Evolutionary conservation across 495 filamentous ascomycete genomes (phyloP).

Genomic region (Xylaria flabelliformis): DNA sequence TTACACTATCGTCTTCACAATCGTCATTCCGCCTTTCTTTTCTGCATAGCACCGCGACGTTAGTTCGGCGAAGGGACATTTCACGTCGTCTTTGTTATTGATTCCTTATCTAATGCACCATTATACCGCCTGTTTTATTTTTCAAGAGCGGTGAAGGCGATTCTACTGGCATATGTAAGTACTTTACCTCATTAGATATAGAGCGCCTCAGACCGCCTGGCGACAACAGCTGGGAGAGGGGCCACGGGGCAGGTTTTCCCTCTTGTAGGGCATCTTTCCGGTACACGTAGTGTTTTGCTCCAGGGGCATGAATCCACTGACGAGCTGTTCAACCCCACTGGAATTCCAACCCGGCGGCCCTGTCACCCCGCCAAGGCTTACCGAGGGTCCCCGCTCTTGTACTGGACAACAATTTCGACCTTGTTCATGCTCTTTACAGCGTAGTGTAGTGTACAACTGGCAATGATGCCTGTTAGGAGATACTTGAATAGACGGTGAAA

Average conservation of each 20-base stretch:
- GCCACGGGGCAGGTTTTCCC: slow-evolving; percentile 26
- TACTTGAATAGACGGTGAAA: slow-evolving; percentile 9
- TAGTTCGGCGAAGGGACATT: not conserved
- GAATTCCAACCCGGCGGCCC: slow-evolving; percentile 28
- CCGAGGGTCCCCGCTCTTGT: slow-evolving; percentile 10
- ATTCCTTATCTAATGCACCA: slow-evolving; percentile 2
- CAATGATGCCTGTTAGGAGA: slow-evolving; percentile 2
- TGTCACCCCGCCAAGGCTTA: slow-evolving; percentile 24
- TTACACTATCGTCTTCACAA: not conserved
- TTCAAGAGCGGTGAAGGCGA: slow-evolving; percentile 26
- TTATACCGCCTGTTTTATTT: slow-evolving; percentile 25
- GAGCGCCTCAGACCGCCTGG: slow-evolving; percentile 29
- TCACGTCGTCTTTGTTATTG: not conserved
- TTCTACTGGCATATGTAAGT: slow-evolving; percentile 26
- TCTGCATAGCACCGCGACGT: not conserved
- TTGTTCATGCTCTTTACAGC: slow-evolving; percentile 9
- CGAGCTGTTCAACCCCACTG: slow-evolving; percentile 26
- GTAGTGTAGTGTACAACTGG: not conserved
- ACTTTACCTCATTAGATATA: slow-evolving; percentile 30
- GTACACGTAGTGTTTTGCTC: slow-evolving; percentile 26
- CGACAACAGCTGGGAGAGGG: slow-evolving; percentile 25
- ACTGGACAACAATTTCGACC: slow-evolving; percentile 18
- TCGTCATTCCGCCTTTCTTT: slow-evolving; percentile 7
- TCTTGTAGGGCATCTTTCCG: slow-evolving; percentile 19
- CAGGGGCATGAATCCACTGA: slow-evolving; percentile 15